Base-by-base conservation (phyloP, 2,329 filamentous ascomycete genomes). In the Nigrograna mackinnonii region DNA sequence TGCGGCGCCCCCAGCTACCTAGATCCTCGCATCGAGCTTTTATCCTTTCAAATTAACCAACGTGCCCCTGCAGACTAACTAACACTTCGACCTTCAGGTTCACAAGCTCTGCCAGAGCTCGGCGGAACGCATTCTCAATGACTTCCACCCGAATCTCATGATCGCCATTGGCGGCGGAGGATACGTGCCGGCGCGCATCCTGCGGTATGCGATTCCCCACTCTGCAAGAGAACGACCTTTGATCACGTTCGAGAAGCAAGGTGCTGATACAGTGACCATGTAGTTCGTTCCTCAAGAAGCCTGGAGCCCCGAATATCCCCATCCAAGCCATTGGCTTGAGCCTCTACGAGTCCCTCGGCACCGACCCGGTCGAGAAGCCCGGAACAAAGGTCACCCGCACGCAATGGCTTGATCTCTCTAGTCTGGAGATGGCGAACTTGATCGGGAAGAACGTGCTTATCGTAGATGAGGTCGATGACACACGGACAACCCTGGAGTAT, bases 251-350 rank as follows among this genome's bases (percentile, higher is more conserved):
- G 13, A n/a, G 33, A 14, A 49, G 11, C n/a, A 26, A 22, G 22
- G 31, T 9, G 32, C 54, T 52, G 33, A 53, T 30, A 44, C 37
- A 16, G 36, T 37, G 16, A 3, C 9, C 14, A 22, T 19, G 4
- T 41, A 62, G 57, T 75, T 97, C 94, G 16, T 99, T 99, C 79
- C 87, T 99, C 70, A 96, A 95, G 80, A 83, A 84, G 67, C 80
- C 89, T 46, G 89, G 87, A 58, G 82, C 79, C 49, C 85, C 91
- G 72, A 99, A 99, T 77, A 99, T 99, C 64, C 92, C 94, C 56
- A 99, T 99, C 73, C 94, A 99, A 80, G 94, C 94, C 53, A 99
- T 99, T 70, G 94, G 94, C 36, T 86, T 99, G 52, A 97, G 92
- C 17, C 85, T 99, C 42, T 99, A 99, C 79, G 94, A 99, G 76